phyloP scores from a whole-genome alignment of 495 filamentous ascomycete genomes.

The Beverwykella pulmonaria region DNA sequence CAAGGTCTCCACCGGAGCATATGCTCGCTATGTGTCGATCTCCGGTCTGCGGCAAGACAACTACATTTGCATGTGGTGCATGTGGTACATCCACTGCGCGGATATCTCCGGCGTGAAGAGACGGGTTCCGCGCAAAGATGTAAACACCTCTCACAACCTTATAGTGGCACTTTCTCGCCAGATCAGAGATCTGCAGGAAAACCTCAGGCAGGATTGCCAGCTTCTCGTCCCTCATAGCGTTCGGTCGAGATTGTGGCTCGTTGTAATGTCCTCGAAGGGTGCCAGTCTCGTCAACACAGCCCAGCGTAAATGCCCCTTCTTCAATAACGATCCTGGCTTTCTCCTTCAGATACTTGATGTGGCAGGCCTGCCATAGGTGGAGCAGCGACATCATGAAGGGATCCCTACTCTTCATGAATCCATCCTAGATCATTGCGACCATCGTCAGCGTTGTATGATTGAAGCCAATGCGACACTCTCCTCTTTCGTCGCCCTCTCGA shows the following conservation, averaged over 20 bases:
- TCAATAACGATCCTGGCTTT: conserved; percentile 85
- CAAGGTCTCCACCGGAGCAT: conserved; percentile 94
- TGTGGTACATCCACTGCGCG: conserved; percentile 77
- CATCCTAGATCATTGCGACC: conserved; percentile 72
- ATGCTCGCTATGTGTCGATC: conserved; percentile 86
- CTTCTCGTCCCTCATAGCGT: conserved; percentile 31
- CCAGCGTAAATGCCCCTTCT: conserved; percentile 83
- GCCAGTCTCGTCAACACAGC: conserved; percentile 81
- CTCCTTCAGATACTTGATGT: conserved; percentile 70
- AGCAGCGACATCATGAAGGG: conserved; percentile 77
- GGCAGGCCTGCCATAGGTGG: conserved; percentile 43
- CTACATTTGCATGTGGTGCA: conserved; percentile 80
- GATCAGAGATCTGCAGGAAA: conserved; percentile 75
- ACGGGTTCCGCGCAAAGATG: conserved; percentile 87
- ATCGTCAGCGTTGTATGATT: conserved; percentile 77
- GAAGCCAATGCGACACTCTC: conserved; percentile 63
- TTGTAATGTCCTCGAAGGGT: conserved; percentile 70
- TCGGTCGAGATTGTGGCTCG: conserved; percentile 23
- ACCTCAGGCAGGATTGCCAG: conserved; percentile 72
- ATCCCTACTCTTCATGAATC: conserved; percentile 75
- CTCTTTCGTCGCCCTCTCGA: conserved; percentile 69
- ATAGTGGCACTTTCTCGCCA: conserved; percentile 54
- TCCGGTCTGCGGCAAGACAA: conserved; percentile 83
- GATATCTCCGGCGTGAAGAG: conserved; percentile 90
- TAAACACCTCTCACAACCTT: conserved; percentile 77